phyloP scores from a whole-genome alignment of 805 yeast species.

The Hanseniaspora clermontiae region DNA sequence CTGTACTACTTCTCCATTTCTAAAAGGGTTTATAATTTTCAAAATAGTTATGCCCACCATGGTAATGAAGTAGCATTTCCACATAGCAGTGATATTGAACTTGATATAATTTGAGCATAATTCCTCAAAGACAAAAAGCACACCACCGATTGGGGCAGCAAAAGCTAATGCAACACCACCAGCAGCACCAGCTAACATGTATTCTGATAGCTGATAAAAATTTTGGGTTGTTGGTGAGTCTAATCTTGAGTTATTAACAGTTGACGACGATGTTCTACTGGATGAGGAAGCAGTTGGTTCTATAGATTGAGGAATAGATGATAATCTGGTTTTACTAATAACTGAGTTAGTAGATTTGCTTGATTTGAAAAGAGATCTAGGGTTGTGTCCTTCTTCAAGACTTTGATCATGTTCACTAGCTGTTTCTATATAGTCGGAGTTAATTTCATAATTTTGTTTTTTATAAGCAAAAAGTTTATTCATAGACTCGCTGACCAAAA shows the following conservation, averaged over 20 bases:
- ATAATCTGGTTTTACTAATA: slow-evolving; percentile 33
- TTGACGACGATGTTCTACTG: slow-evolving; percentile 17
- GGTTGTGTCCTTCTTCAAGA: slow-evolving; percentile 13
- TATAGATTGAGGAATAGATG: slow-evolving; percentile 19
- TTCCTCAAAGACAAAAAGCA: slow-evolving; percentile 83
- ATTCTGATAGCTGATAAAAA: slow-evolving; percentile 26
- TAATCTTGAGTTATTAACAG: slow-evolving; percentile 34
- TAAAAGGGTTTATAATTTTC: slow-evolving; percentile 74
- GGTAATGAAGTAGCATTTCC: slow-evolving; percentile 87
- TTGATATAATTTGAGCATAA: slow-evolving; percentile 43
- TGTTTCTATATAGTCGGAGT: background rate
- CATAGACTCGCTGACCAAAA: slow-evolving; percentile 53
- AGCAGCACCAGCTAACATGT: slow-evolving; percentile 77
- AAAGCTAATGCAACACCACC: slow-evolving; percentile 99
- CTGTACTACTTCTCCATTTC: slow-evolving; percentile 87
- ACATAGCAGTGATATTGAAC: slow-evolving; percentile 55
- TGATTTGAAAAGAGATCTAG: slow-evolving; percentile 16
- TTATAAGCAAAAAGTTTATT: slow-evolving; percentile 43
- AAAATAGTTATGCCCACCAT: slow-evolving; percentile 73
- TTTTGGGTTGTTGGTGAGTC: slow-evolving; percentile 22
- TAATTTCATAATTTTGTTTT: slow-evolving; percentile 19
- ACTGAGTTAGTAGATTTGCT: slow-evolving; percentile 15
- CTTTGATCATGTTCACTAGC: background rate
- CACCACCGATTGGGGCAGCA: slow-evolving; percentile 95
- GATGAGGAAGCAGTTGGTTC: slow-evolving; percentile 15